A percentile compares a stretch with the other conserved stretches of the same genome.
phyloP scores from a whole-genome alignment of 108 stramenopile species.

The Poteriospumella lacustris region DNA sequence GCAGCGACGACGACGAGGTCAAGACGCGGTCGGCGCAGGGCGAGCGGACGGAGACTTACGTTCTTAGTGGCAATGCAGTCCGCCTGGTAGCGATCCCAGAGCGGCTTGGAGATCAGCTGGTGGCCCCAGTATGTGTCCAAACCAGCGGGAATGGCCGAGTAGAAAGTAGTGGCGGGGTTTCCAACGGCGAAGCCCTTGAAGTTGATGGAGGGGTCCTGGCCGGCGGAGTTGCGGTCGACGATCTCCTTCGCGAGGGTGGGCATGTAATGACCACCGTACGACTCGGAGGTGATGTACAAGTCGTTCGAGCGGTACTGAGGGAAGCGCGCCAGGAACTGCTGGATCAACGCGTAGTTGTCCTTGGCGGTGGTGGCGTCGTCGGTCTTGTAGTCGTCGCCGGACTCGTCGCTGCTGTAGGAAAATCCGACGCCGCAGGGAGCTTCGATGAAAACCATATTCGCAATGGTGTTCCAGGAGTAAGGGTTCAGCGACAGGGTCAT shows the following conservation, averaged over 20 bases:
- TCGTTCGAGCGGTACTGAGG: constrained; percentile 17
- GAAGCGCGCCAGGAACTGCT: constrained; percentile 40
- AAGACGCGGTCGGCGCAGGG: too few relatives aligned
- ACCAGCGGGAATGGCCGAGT: constrained; percentile 28
- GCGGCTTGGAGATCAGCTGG: constrained; percentile 58
- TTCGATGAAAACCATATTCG: constrained; percentile 60
- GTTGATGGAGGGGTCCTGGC: constrained; percentile 21
- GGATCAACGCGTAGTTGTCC: constrained; percentile 45
- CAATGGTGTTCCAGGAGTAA: constrained; percentile 53
- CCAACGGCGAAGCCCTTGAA: constrained; percentile 33
- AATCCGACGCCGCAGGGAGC: constrained; percentile 61
- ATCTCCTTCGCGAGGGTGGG: constrained; percentile 28
- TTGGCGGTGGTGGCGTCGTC: constrained; percentile 35
- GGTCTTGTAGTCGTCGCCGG: constrained; percentile 31
- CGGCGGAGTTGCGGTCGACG: constrained; percentile 15
- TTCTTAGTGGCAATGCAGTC: background rate
- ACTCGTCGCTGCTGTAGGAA: constrained; percentile 45
- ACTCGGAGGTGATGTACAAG: constrained; percentile 33
- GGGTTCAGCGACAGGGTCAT: constrained; percentile 44
- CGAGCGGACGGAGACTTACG: background rate
- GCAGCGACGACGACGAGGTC: too few relatives aligned
- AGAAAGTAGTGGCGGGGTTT: constrained; percentile 18
- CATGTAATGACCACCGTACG: constrained; percentile 40
- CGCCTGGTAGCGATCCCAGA: constrained; percentile 34
- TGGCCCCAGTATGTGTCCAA: constrained; percentile 53